phyloP scores from a whole-genome alignment of 192 early-diverging fungal genomes.

The Dispira parvispora region DNA sequence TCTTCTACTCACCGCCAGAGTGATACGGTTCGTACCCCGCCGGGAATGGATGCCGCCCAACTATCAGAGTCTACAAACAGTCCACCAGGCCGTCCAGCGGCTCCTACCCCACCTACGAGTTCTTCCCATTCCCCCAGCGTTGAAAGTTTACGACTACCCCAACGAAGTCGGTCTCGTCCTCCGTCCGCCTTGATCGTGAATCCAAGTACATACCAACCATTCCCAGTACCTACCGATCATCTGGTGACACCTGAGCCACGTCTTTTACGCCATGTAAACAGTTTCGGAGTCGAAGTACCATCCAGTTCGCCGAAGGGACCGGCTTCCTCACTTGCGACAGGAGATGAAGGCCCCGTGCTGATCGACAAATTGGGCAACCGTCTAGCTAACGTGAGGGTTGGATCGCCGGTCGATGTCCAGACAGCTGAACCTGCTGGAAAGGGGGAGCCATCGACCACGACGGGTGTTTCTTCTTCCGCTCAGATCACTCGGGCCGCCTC shows the following conservation, averaged over 20 bases:
- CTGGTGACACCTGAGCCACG: too few relatives aligned
- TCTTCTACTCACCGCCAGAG: not conserved
- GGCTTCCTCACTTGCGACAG: too few relatives aligned
- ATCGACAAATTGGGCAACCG: too few relatives aligned
- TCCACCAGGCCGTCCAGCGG: slow-evolving; percentile 11
- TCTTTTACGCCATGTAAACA: slow-evolving; percentile 5
- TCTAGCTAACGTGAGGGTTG: too few relatives aligned
- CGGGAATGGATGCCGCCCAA: slow-evolving; percentile 3
- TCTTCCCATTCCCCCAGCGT: too few relatives aligned
- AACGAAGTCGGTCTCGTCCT: slow-evolving; percentile 12
- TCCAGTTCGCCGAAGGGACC: too few relatives aligned
- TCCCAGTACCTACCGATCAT: too few relatives aligned
- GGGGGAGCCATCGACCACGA: not conserved
- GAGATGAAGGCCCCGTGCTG: too few relatives aligned
- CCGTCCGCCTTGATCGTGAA: slow-evolving; percentile 5
- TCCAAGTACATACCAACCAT: too few relatives aligned
- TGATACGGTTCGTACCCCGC: too few relatives aligned
- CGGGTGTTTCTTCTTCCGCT: not conserved
- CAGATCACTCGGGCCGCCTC: slow-evolving; percentile 1
- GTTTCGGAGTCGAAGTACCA: slow-evolving; percentile 3
- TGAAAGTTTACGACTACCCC: slow-evolving; percentile 4
- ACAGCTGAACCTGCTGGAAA: not conserved
- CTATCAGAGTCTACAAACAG: slow-evolving; percentile 5
- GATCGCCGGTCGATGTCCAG: too few relatives aligned
- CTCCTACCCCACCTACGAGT: not conserved